Conservation (phyloP, 192 early-diverging fungal genomes). For the Radiomyces spectabilis region DNA sequence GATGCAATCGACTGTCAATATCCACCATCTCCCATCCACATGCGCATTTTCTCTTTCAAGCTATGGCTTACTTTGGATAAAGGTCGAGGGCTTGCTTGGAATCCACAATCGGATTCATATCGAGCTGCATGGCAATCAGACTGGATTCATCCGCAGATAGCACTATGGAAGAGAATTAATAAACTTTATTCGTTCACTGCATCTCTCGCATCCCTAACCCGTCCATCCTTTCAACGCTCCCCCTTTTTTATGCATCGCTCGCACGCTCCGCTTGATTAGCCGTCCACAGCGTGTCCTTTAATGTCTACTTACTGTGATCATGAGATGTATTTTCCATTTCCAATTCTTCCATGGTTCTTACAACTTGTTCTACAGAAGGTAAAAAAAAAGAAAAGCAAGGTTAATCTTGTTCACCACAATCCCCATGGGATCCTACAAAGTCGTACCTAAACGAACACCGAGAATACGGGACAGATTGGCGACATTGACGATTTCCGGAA, state of each 20-base stretch:
- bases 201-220: too few relatives aligned
- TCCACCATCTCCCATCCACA: too few relatives aligned
- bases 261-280: too few relatives aligned
- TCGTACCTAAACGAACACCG: conserved; percentile 62
- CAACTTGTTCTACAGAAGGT: conserved; percentile 44
- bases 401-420: not conserved
- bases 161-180: conserved; percentile 29
- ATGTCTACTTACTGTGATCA: conserved; percentile 49
- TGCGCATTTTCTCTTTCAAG: not conserved
- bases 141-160: conserved; percentile 80
- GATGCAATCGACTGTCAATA: too few relatives aligned
- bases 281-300: not conserved
- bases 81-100: conserved; percentile 45
- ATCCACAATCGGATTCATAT: conserved; percentile 77
- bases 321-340: conserved; percentile 77
- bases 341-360: conserved; percentile 62
- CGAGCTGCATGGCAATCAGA: conserved; percentile 80
- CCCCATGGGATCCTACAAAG: too few relatives aligned
- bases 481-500: conserved; percentile 80
- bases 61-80: conserved; percentile 39
- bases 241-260: not conserved
- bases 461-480: conserved; percentile 74
- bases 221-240: too few relatives aligned
- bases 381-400: not conserved
- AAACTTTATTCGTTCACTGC: too few relatives aligned